Base-by-base conservation (phyloP, 176 grass and related monocot genomes). In the Ensete glaucum region DNA sequence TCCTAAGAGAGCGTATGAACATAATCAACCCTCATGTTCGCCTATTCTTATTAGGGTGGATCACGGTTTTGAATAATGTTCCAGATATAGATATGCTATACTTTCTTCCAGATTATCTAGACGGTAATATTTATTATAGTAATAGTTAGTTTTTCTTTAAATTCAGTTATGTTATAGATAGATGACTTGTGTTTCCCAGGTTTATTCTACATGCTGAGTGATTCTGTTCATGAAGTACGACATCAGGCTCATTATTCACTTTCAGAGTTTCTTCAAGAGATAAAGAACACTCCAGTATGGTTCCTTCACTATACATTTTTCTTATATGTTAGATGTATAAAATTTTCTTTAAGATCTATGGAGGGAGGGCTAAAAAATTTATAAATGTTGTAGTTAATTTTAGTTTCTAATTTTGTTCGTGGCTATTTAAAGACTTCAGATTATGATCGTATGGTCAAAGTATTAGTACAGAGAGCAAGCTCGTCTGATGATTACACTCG, bases 81-180 rank as follows among this genome's bases (percentile, higher is more conserved):
- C 96, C 96, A 82, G 96, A 99, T 88, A 99, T 99, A 79, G 96
- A 99, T 78, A 99, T 99, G 96, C 96, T 95, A 76, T 88, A 91
- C 78, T 99, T 99, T 76, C 91, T 99, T 73, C 96, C 96, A 73
- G 96, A 99, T 91, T 99, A 94, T 84, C 96, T 99, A 43, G 96
- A 99, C 78, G 96, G 96, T 99, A 95, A 90, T 71, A 25, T 34
- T 3, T 34, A 3, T 34, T 34, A 4, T 34, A 34, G 3, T 5
- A 34, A 34, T 34, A 34, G 29, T 34, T 3, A 34, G 0, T 34
- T 34, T 34, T 34, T 34, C 29, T 34, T 34, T 34, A 34, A 34
- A 34, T 34, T 34, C 29, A 5, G 29, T 34, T 5, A 34, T 0
- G 29, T 5, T 34, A 34, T 34, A 5, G 29, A 34, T 34, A 34